Base-by-base conservation (phyloP, 495 filamentous ascomycete species). In the Cairneyella variabilis region DNA sequence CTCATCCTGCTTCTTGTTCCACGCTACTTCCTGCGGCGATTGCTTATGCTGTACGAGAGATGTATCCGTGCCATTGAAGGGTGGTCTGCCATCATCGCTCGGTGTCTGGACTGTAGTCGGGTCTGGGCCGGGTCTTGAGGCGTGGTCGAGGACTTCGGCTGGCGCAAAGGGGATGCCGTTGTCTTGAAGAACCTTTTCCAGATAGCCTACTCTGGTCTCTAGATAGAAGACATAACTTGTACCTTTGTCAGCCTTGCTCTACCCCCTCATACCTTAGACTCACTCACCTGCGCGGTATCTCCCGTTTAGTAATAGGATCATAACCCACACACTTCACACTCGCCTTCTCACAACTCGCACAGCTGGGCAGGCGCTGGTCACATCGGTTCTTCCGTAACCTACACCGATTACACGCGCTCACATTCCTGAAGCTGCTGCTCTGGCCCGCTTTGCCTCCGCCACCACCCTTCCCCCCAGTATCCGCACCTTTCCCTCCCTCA, bases 351-450 rank as follows among this genome's bases (percentile, higher is more conserved):
- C 92, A 97, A 53, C 86, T 84, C 41, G 88, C 82, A 69, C 92
- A 97, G 46, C 86, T 86, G 21, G 92, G 92, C 42, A 97, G 77
- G 40, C 84, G 83, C 74, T 96, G 91, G 65, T 97, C 92, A 64
- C 92, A 97, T 23, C 91, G 81, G 62, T 97, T 96, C 71, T 97
- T 97, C 58, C 92, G 82, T 57, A 92, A 71, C 11, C 92, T 83
- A 65, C 92, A 97, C 18, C 92, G 83, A 70, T 96, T 95, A 67
- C 92, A 97, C 42, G 92, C 92, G 57, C 87, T 92, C 54, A 97
- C 92, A 66, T 96, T 96, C 60, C 91, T 85, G 68, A 97, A 96
- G 60, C 69, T 78, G 60, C 71, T 77, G 51, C 73, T 76, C 55
- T 77, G 75, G 1, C 72, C 70, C 17, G 67, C 63, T 59, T 75